phyloP scores from a whole-genome alignment of 768 basidiomycete species.

The Tulasnella sp. region DNA sequence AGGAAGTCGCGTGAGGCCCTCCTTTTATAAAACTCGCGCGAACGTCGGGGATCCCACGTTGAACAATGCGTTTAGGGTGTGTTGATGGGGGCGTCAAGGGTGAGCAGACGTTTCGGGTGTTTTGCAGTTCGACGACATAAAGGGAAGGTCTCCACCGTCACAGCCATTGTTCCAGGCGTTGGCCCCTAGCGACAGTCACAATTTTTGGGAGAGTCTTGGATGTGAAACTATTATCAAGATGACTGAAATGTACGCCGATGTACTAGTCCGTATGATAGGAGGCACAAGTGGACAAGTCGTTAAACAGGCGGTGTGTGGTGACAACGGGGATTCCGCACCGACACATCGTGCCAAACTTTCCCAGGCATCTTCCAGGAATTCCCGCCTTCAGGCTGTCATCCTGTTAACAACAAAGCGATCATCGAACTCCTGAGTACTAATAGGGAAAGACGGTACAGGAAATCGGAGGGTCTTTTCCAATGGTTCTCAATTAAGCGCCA shows the following conservation, averaged over 20 bases:
- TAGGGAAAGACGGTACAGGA: not conserved
- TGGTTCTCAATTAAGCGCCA: not conserved
- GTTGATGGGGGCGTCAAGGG: not conserved
- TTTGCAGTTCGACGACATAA: conserved; percentile 8
- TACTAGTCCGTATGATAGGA: not conserved
- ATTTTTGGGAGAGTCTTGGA: not conserved
- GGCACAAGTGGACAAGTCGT: not conserved
- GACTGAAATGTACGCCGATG: not conserved
- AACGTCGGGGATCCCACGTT: conserved; percentile 3
- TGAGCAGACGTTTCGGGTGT: not conserved
- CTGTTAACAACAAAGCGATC: not conserved
- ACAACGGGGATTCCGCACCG: not conserved
- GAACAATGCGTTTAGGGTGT: conserved; percentile 6
- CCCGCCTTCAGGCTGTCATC: not conserved
- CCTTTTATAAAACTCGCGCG: conserved; percentile 11
- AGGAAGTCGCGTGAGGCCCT: not conserved
- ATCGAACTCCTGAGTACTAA: not conserved
- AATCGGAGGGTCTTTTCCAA: not conserved
- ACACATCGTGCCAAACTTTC: not conserved
- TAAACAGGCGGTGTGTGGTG: not conserved
- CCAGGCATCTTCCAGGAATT: not conserved
- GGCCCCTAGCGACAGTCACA: not conserved
- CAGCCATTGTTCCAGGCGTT: not conserved
- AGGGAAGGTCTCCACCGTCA: not conserved
- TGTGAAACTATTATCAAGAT: not conserved